A percentile compares a stretch with the other conserved stretches of the same genome.
phyloP scores from a whole-genome alignment of 2,329 filamentous ascomycete species.

The Colletotrichum camelliae region DNA sequence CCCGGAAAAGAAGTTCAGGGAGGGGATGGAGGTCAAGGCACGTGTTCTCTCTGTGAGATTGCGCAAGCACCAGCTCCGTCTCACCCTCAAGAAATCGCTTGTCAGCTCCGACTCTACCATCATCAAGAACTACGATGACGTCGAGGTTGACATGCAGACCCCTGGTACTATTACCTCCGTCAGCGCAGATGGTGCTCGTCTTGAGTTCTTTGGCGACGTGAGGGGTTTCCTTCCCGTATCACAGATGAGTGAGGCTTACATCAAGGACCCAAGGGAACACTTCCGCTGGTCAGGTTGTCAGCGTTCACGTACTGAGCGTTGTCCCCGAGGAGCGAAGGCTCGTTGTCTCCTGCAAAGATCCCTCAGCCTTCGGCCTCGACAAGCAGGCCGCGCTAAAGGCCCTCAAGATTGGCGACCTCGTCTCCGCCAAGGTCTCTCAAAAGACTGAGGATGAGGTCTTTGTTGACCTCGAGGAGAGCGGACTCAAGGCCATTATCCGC shows the following conservation, averaged over 20 bases:
- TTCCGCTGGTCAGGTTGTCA: slow-evolving; percentile 93
- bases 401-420: slow-evolving; percentile 74
- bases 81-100: slow-evolving; percentile 94
- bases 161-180: slow-evolving; percentile 89
- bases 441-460: slow-evolving; percentile 79
- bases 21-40: slow-evolving; percentile 83
- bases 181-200: slow-evolving; percentile 77
- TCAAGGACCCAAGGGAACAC: slow-evolving; percentile 86
- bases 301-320: slow-evolving; percentile 84
- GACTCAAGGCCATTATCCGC: slow-evolving; percentile 79
- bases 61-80: slow-evolving; percentile 77
- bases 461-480: slow-evolving; percentile 75
- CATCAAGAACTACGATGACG: slow-evolving; percentile 78
- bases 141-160: slow-evolving; percentile 76
- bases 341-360: slow-evolving; percentile 92
- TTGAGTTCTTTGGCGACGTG: slow-evolving; percentile 89
- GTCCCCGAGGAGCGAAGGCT: slow-evolving; percentile 74
- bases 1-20: slow-evolving; percentile 94
- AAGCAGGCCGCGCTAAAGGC: slow-evolving; percentile 79
- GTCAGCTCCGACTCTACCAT: slow-evolving; percentile 87
- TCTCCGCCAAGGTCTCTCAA: slow-evolving; percentile 81
- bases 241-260: slow-evolving; percentile 98
- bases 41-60: slow-evolving; percentile 83
- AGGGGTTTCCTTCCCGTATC: slow-evolving; percentile 89
- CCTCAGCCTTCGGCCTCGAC: slow-evolving; percentile 74